Conservation (phyloP, 345 rosid genomes). For the Sisymbrium irio region DNA sequence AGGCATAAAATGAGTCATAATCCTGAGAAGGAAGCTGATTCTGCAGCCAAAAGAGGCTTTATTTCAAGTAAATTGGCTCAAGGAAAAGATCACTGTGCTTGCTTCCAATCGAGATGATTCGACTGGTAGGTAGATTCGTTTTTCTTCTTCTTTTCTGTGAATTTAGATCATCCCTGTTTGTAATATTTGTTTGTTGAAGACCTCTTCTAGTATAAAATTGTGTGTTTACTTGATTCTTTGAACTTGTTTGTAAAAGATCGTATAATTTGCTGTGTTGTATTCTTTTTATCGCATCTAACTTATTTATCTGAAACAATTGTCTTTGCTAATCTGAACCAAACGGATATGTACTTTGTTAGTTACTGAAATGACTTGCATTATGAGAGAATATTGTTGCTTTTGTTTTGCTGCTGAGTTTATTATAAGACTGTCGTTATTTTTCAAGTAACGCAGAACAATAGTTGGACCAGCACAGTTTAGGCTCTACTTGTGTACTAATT, state of each 20-base stretch:
- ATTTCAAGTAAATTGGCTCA: constrained; percentile 1
- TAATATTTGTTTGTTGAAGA: constrained; percentile 11
- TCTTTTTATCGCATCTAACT: constrained; percentile 20
- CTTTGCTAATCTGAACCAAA: neutral
- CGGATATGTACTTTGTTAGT: neutral
- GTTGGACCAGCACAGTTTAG: neutral
- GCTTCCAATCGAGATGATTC: neutral
- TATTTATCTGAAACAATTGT: neutral
- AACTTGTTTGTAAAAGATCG: neutral
- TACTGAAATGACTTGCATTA: neutral
- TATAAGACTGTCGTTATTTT: neutral
- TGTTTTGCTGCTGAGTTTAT: neutral
- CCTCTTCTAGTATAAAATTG: constrained; percentile 23
- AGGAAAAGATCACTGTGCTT: constrained; percentile 11
- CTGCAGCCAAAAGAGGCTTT: constrained; percentile 15
- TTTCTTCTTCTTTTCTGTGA: neutral
- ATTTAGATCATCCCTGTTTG: constrained; percentile 1
- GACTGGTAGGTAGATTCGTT: constrained; percentile 8
- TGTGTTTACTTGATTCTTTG: constrained; percentile 33
- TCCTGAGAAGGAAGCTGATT: constrained; percentile 9
- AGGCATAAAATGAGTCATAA: constrained; percentile 9
- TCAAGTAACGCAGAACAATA: neutral
- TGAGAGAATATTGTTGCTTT: neutral
- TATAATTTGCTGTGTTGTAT: constrained; percentile 15
- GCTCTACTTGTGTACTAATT: neutral